Evolutionary conservation across 177 flowering plant genomes (phyloP).

Genomic region (Vitis hybrid): DNA sequence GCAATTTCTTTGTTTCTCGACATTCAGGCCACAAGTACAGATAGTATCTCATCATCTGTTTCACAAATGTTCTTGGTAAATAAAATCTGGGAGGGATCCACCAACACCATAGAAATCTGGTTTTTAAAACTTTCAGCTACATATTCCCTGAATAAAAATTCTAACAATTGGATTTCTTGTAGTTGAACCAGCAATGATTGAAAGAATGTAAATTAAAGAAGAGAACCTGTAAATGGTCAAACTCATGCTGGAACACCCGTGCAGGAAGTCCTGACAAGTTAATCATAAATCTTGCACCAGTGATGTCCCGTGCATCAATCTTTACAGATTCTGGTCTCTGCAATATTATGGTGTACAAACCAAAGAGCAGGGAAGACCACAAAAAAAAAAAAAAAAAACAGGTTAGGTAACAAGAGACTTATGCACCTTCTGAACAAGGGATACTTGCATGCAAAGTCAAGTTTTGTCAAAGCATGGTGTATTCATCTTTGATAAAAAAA

Average conservation of each 20-base stretch:
- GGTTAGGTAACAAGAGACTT: neutral
- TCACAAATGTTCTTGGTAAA: neutral
- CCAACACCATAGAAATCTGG: neutral
- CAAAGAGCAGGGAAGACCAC: neutral
- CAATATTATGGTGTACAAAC: constrained; percentile 14
- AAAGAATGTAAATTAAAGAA: neutral
- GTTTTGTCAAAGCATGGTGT: neutral
- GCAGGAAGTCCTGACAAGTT: constrained; percentile 80
- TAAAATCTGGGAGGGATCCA: neutral
- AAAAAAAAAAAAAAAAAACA: neutral
- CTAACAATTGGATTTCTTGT: neutral
- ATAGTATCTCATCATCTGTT: neutral
- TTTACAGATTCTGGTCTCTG: constrained; percentile 95
- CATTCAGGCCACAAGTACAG: no score
- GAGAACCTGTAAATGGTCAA: constrained; percentile 87
- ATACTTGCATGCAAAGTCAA: neutral
- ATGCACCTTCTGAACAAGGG: neutral
- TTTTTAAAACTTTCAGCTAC: neutral
- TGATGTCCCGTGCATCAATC: constrained; percentile 82
- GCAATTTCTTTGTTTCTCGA: no score
- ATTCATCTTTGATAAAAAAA: no score
- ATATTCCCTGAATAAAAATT: neutral
- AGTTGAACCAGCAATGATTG: neutral
- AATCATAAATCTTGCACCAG: constrained; percentile 71
- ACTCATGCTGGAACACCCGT: constrained; percentile 96